phyloP scores from a whole-genome alignment of 768 basidiomycete species.

The Crucibulum laeve region DNA sequence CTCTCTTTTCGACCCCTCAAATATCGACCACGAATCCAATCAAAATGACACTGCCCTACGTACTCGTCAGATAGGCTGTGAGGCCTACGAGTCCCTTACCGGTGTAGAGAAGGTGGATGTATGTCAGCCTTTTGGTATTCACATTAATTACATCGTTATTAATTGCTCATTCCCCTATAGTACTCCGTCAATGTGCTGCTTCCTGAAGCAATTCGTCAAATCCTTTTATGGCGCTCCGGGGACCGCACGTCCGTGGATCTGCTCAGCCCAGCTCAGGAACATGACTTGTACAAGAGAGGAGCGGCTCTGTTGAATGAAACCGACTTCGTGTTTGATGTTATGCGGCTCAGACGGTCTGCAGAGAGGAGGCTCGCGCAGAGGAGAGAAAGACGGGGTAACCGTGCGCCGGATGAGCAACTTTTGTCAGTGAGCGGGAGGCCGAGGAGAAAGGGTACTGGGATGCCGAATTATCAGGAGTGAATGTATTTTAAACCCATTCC shows the following conservation, averaged over 20 bases:
- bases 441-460: conserved; percentile 17
- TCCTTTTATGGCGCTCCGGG: conserved; percentile 70
- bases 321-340: conserved; percentile 69
- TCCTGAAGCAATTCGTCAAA: conserved; percentile 66
- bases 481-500: not conserved
- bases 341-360: conserved; percentile 34
- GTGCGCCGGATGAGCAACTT: conserved; percentile 1
- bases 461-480: conserved; percentile 22
- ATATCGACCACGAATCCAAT: not conserved
- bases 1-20: not conserved
- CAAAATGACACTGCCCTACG: conserved; percentile 1
- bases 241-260: conserved; percentile 46
- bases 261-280: conserved; percentile 51
- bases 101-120: conserved; percentile 50
- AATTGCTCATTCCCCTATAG: conserved; percentile 29
- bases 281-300: conserved; percentile 45
- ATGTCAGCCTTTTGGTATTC: conserved; percentile 12
- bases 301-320: conserved; percentile 42
- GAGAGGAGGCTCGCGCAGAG: conserved; percentile 17
- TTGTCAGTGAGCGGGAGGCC: conserved; percentile 15
- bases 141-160: not conserved
- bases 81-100: conserved; percentile 39
- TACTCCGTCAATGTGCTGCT: conserved; percentile 72
- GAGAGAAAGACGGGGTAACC: conserved; percentile 3
- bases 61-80: conserved; percentile 30